Conservation (phyloP, 1,284 basidiomycete species). For the Marasmius oreades region DNA sequence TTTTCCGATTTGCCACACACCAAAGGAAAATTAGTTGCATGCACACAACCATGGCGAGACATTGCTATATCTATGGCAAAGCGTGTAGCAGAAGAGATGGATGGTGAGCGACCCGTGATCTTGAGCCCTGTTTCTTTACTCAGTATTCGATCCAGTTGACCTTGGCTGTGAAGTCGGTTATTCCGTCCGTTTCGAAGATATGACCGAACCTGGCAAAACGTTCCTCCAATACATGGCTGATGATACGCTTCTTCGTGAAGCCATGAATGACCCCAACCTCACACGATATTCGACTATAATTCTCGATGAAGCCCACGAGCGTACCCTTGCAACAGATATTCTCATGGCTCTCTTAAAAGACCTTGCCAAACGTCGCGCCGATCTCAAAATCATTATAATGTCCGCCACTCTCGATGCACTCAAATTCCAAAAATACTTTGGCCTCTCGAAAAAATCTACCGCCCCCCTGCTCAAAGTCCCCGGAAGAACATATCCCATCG, state of each 20-base stretch:
- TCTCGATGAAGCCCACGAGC: conserved; percentile 98
- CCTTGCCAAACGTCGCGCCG: conserved; percentile 77
- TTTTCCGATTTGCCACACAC: conserved; percentile 90
- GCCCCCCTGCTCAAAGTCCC: conserved; percentile 96
- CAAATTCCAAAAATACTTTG: conserved; percentile 98
- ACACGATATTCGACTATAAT: conserved; percentile 95
- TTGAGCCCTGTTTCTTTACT: neutral
- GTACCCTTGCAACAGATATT: conserved; percentile 97
- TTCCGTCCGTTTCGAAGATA: conserved; percentile 98
- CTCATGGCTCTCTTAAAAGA: conserved; percentile 89
- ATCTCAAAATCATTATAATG: conserved; percentile 99
- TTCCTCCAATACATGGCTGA: conserved; percentile 99
- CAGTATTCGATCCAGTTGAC: conserved; percentile 52
- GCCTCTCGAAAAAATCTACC: conserved; percentile 45
- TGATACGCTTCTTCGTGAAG: conserved; percentile 96
- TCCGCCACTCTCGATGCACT: conserved; percentile 95
- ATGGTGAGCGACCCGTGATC: conserved; percentile 57
- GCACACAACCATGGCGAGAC: conserved; percentile 96
- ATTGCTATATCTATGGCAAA: conserved; percentile 98
- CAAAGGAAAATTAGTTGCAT: conserved; percentile 89
- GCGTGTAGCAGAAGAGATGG: conserved; percentile 98
- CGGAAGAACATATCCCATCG: conserved; percentile 94
- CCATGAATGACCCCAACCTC: conserved; percentile 93
- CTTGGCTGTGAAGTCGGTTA: conserved; percentile 96
- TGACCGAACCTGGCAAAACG: conserved; percentile 88